Conservation (phyloP, 2,329 filamentous ascomycete genomes). For the Arthrobotrys pseudoclavata region DNA sequence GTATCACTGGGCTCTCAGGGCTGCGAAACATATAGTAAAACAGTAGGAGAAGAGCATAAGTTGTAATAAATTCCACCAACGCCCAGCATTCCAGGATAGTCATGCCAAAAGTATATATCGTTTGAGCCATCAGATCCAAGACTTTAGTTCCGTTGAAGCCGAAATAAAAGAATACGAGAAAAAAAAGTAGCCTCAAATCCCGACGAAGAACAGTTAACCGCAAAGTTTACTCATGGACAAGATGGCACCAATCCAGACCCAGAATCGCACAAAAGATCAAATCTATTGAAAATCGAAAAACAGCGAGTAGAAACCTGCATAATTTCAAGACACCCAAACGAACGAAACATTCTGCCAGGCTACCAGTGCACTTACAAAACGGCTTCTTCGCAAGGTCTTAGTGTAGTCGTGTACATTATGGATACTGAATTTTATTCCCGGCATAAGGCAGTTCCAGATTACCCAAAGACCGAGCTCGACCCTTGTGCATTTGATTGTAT, state of each 20-base stretch:
- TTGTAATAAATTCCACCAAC: neutral
- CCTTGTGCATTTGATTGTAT: neutral
- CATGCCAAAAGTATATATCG: too few species aligned
- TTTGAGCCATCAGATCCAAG: too few species aligned
- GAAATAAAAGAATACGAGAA: too few species aligned
- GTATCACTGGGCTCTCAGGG: neutral
- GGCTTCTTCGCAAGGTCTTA: neutral
- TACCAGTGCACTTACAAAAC: neutral
- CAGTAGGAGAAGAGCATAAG: neutral
- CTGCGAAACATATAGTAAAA: neutral
- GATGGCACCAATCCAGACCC: neutral
- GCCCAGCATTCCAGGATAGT: too few species aligned
- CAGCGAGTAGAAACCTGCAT: constrained; percentile 9
- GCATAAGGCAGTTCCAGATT: neutral
- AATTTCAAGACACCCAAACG: constrained; percentile 1
- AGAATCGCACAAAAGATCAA: neutral
- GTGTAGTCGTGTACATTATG: constrained; percentile 10
- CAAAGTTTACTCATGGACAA: neutral
- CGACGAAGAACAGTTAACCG: too few species aligned
- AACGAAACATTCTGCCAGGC: neutral
- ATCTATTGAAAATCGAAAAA: neutral
- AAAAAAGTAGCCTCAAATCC: too few species aligned
- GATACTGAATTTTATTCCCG: neutral
- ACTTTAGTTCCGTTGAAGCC: too few species aligned
- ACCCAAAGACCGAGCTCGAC: neutral